Conservation (phyloP, 345 rosid species). For the Boechera stricta region DNA sequence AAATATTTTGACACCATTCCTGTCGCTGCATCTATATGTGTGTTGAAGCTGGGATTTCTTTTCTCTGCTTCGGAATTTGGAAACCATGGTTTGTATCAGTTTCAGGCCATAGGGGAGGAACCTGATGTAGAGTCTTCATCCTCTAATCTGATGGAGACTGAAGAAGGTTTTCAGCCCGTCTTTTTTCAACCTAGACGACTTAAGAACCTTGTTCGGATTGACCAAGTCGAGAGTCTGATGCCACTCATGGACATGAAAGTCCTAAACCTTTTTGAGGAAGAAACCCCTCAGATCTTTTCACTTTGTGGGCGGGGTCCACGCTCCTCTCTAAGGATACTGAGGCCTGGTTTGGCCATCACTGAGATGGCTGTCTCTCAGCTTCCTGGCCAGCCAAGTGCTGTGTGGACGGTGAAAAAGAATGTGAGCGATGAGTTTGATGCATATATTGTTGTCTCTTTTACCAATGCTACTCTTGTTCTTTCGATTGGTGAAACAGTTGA, state of each 20-base stretch:
- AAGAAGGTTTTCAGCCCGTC: constrained; percentile 95
- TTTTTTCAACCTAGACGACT: constrained; percentile 93
- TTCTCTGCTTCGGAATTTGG: constrained; percentile 97
- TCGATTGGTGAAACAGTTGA: constrained; percentile 99
- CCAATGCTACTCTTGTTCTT: constrained; percentile 95
- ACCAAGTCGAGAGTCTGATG: constrained; percentile 96
- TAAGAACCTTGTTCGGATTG: constrained; percentile 93
- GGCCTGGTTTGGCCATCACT: constrained; percentile 93
- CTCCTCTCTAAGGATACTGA: constrained; percentile 85
- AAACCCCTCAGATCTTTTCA: constrained; percentile 90
- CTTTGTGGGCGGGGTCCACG: constrained; percentile 98
- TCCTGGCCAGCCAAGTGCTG: constrained; percentile 99
- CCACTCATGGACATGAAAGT: constrained; percentile 98
- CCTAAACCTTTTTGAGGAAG: constrained; percentile 92
- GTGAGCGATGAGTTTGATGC: constrained; percentile 94
- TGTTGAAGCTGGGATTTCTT: constrained; percentile 85
- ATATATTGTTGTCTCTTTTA: constrained; percentile 93
- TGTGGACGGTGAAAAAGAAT: constrained; percentile 98
- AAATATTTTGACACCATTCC: constrained; percentile 97
- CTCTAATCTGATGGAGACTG: constrained; percentile 89
- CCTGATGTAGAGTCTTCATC: constrained; percentile 95
- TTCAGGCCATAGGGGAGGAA: constrained; percentile 89
- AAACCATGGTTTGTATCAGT: constrained; percentile 95
- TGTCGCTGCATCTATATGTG: constrained; percentile 82
- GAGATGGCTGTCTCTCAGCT: constrained; percentile 99